Conservation (phyloP, 2,329 filamentous ascomycete genomes). For the Epichloe uncinata region DNA sequence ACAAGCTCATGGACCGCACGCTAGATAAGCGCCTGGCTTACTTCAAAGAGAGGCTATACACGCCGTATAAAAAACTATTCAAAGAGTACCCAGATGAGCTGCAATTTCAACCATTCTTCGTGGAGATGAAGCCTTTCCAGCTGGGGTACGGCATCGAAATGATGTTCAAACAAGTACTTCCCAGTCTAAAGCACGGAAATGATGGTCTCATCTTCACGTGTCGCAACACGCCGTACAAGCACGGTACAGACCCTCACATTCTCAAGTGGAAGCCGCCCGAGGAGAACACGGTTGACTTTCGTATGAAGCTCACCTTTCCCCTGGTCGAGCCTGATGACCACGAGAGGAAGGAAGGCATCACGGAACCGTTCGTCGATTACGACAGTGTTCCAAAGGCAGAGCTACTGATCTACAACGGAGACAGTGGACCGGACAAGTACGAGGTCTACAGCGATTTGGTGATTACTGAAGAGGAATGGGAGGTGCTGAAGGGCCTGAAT, state of each 20-base stretch:
- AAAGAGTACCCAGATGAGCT: conserved; percentile 55
- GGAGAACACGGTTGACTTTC: conserved; percentile 93
- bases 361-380: conserved; percentile 59
- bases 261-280: conserved; percentile 95
- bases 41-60: conserved; percentile 64
- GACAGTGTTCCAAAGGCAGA: conserved; percentile 63
- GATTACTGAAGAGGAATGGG: conserved; percentile 70
- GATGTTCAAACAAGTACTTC: conserved; percentile 84
- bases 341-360: conserved; percentile 53
- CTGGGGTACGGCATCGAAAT: conserved; percentile 77
- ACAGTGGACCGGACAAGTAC: conserved; percentile 40
- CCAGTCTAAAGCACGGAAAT: conserved; percentile 77
- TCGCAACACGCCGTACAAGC: conserved; percentile 69
- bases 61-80: conserved; percentile 53
- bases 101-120: conserved; percentile 58
- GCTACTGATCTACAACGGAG: conserved; percentile 56
- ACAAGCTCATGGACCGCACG: conserved; percentile 62
- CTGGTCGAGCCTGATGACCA: conserved; percentile 51
- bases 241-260: conserved; percentile 85
- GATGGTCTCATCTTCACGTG: conserved; percentile 98
- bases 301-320: conserved; percentile 66
- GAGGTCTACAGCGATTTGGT: conserved; percentile 52
- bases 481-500: conserved; percentile 56
- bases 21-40: conserved; percentile 84
- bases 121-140: conserved; percentile 84